Conservation (phyloP, 2,329 filamentous ascomycete genomes). For the Diplodia sapinea region DNA sequence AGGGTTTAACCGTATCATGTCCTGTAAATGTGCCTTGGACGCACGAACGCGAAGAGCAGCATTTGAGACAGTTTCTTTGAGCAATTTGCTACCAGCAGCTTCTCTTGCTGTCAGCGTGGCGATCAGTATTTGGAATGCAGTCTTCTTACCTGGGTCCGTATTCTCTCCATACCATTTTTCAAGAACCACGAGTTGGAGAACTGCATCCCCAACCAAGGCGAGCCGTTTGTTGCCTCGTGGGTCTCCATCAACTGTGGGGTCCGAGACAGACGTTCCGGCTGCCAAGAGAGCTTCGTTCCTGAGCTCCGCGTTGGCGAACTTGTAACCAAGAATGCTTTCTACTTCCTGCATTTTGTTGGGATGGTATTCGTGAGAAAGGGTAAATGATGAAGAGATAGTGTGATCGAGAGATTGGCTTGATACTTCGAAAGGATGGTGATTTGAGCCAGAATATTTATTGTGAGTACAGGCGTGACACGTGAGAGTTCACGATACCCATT, state of each 20-base stretch:
- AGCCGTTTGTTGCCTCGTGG: constrained; percentile 3
- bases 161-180: neutral
- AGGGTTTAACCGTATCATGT: neutral
- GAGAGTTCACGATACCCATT: neutral
- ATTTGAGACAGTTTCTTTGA: neutral
- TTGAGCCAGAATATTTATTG: neutral
- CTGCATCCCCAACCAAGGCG: neutral
- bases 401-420: neutral
- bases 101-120: neutral
- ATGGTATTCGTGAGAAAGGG: neutral
- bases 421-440: neutral
- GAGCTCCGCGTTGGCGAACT: neutral
- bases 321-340: neutral
- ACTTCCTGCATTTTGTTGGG: neutral
- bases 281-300: constrained; percentile 7
- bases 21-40: neutral
- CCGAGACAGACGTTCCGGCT: neutral
- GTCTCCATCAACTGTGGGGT: neutral
- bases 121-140: no score
- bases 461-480: neutral
- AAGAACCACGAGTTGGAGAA: neutral
- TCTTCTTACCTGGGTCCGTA: constrained; percentile 1
- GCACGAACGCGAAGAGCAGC: neutral
- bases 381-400: neutral
- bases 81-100: neutral